These are phyloP conservation scores for Phytophthora ramorum DNA, from an alignment of 352 stramenopile genomes.

Conservation along the genomic window DNA sequence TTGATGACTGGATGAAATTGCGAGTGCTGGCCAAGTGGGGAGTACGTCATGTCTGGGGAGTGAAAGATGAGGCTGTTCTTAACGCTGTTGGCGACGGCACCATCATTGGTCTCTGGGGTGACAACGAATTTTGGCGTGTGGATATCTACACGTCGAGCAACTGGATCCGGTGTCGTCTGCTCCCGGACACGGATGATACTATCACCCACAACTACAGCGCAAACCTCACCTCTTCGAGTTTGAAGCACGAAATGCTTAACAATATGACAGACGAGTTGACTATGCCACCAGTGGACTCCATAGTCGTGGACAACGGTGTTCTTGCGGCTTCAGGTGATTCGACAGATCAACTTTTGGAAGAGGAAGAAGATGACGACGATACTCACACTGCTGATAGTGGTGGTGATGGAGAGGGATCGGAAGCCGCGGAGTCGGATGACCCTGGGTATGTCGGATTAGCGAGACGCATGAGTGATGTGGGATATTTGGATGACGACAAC, in stretches of 20 bases:
- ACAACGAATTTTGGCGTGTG: constrained; percentile 83
- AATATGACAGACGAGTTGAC: constrained; percentile 45
- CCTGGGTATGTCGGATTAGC: constrained; percentile 39
- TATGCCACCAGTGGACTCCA: constrained; percentile 43
- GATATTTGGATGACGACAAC: constrained; percentile 47
- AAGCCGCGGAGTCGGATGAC: constrained; percentile 33
- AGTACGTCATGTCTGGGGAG: constrained; percentile 79
- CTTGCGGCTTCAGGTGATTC: constrained; percentile 28
- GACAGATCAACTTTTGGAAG: constrained; percentile 45
- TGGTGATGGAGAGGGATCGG: constrained; percentile 42
- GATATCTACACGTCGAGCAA: constrained; percentile 90
- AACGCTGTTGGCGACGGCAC: constrained; percentile 32
- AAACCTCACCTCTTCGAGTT: constrained; percentile 31
- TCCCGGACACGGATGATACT: constrained; percentile 83
- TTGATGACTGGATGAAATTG: constrained; percentile 89
- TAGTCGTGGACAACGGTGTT: constrained; percentile 42
- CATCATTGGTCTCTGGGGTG: constrained; percentile 46
- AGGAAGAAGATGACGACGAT: constrained; percentile 56
- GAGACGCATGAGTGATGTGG: constrained; percentile 40
- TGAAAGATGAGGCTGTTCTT: constrained; percentile 32
- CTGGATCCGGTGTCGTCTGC: constrained; percentile 83
- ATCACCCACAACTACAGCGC: constrained; percentile 54
- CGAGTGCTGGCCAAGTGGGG: constrained; percentile 81
- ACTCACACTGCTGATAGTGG: constrained; percentile 31
- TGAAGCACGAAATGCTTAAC: constrained; percentile 42